Evolutionary conservation across 2,329 filamentous ascomycete genomes (phyloP).

Genomic region (Epichloe hybrida): DNA sequence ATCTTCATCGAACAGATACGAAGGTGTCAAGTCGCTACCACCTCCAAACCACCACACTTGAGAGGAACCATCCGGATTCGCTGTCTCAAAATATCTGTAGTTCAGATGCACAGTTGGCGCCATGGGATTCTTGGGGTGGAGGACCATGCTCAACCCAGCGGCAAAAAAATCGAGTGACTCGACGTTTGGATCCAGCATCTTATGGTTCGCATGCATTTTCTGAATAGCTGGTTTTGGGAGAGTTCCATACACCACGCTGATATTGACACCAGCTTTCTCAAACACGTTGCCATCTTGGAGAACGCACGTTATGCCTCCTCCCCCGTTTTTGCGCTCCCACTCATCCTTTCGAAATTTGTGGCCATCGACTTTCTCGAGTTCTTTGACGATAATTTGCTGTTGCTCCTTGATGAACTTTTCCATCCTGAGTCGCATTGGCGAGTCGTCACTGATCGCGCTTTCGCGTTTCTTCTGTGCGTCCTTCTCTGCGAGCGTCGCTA

Average conservation of each 20-base stretch:
- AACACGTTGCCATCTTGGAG: slow-evolving; percentile 94
- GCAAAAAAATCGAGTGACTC: slow-evolving; percentile 91
- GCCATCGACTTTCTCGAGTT: slow-evolving; percentile 73
- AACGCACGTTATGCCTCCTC: slow-evolving; percentile 87
- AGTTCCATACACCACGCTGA: slow-evolving; percentile 86
- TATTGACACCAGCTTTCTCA: slow-evolving; percentile 93
- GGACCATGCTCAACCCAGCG: slow-evolving; percentile 78
- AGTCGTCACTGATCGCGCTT: slow-evolving; percentile 49
- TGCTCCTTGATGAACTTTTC: slow-evolving; percentile 91
- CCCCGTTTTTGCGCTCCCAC: slow-evolving; percentile 84
- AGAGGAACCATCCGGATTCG: slow-evolving; percentile 63
- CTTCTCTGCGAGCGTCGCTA: slow-evolving; percentile 66
- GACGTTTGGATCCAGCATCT: slow-evolving; percentile 65
- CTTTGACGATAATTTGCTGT: slow-evolving; percentile 74
- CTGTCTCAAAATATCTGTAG: slow-evolving; percentile 97
- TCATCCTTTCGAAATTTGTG: slow-evolving; percentile 69
- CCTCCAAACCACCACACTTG: slow-evolving; percentile 98
- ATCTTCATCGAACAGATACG: slow-evolving; percentile 93
- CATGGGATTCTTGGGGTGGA: slow-evolving; percentile 92
- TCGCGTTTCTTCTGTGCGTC: slow-evolving; percentile 73
- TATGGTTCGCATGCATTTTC: slow-evolving; percentile 92
- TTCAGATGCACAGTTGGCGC: slow-evolving; percentile 96
- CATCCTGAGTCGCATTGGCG: slow-evolving; percentile 96
- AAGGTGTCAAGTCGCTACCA: slow-evolving; percentile 83
- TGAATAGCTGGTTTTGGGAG: slow-evolving; percentile 76